phyloP scores from a whole-genome alignment of 2,329 filamentous ascomycete genomes.

The Fusarium sp. region DNA sequence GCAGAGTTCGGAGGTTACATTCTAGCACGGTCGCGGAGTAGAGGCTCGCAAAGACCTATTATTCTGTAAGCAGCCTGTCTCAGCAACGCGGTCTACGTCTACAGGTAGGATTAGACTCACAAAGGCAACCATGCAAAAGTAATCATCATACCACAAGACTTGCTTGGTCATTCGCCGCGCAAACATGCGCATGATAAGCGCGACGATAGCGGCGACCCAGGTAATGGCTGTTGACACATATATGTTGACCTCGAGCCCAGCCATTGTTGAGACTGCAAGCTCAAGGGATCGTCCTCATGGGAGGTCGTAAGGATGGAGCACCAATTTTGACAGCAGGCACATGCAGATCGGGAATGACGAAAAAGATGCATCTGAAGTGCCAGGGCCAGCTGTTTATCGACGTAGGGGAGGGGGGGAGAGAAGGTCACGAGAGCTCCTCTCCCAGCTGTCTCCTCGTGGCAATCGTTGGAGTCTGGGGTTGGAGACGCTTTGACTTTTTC shows the following conservation, averaged over 20 bases:
- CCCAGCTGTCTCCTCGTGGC: no score
- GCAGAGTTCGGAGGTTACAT: slow-evolving; percentile 16
- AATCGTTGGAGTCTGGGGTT: neutral
- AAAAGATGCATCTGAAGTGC: no score
- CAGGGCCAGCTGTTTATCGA: no score
- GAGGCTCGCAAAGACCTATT: slow-evolving; percentile 36
- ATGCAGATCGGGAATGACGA: no score
- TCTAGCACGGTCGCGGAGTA: slow-evolving; percentile 39
- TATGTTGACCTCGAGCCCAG: slow-evolving; percentile 42
- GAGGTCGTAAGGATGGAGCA: neutral
- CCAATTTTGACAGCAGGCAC: no score
- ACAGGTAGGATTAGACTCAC: slow-evolving; percentile 10
- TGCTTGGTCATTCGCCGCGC: slow-evolving; percentile 43
- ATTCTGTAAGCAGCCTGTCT: neutral
- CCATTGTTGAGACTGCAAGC: slow-evolving; percentile 29
- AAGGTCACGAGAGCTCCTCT: neutral
- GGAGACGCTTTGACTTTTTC: slow-evolving; percentile 3
- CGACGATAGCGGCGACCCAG: slow-evolving; percentile 40
- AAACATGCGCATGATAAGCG: slow-evolving; percentile 34
- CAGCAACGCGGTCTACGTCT: no score
- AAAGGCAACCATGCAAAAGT: slow-evolving; percentile 40
- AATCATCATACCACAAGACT: slow-evolving; percentile 46
- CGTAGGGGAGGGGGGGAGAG: neutral
- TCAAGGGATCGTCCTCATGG: neutral
- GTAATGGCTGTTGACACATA: slow-evolving; percentile 40